Evolutionary conservation across 192 early-diverging fungal species (phyloP).

Genomic region (Phycomyces nitens): DNA sequence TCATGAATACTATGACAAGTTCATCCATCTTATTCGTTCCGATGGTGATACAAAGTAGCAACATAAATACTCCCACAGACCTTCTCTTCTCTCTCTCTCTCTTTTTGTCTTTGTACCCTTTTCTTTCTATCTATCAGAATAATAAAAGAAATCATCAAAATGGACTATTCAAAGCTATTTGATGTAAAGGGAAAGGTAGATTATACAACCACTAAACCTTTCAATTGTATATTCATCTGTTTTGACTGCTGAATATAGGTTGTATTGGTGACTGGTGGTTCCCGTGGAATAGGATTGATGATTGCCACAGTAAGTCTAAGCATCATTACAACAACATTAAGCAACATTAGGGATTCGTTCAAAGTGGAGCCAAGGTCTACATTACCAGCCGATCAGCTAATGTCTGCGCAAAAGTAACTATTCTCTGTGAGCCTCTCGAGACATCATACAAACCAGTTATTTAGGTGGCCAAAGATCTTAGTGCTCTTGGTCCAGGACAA

Average conservation of each 20-base stretch:
- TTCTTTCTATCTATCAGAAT: too few species aligned
- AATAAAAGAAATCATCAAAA: too few species aligned
- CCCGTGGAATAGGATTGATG: constrained; percentile 57
- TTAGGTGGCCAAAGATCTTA: constrained; percentile 59
- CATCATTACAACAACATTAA: background rate
- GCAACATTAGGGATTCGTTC: constrained; percentile 59
- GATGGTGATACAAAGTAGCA: background rate
- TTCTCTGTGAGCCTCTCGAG: background rate
- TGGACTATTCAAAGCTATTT: too few species aligned
- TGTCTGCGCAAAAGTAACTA: constrained; percentile 50
- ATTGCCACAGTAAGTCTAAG: constrained; percentile 41
- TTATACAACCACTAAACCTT: too few species aligned
- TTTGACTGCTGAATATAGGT: too few species aligned
- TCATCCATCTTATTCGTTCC: background rate
- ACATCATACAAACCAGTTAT: background rate
- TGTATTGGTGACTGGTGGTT: constrained; percentile 80
- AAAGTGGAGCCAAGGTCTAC: constrained; percentile 89
- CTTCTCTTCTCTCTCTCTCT: background rate
- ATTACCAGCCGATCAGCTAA: constrained; percentile 77
- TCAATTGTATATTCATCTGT: too few species aligned
- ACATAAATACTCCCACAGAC: background rate
- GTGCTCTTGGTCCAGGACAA: constrained; percentile 54
- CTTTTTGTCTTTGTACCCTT: background rate
- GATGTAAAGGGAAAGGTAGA: too few species aligned
- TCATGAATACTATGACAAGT: background rate